Evolutionary conservation across 257 asterid genomes (phyloP), one percentile per base, ranked within the genome.

Genomic region (Gentiana straminea): DNA sequence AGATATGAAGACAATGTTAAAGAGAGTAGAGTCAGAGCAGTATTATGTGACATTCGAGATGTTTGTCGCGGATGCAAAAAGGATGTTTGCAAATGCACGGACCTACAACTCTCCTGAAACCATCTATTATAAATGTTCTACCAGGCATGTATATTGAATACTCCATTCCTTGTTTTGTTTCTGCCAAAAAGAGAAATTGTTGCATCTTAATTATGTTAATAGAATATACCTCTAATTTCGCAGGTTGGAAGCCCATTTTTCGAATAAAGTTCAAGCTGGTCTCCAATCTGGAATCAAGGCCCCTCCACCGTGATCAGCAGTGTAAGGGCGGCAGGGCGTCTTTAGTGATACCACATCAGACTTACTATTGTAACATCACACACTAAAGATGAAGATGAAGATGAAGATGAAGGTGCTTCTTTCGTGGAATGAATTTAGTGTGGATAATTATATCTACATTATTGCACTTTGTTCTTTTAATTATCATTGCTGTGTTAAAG

Each of bases 91-190:
- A 1, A 91, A 91, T 51, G 98, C 98, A n/a, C 92, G 95, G 60
- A 87, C 98, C 35, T 91, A 91, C 61, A 87, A 91, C 77, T 87
- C 96, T 49, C 95, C 98, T 0, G 96, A 91, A 10, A 91, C 98
- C 11, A 87, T 91, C 49, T 91, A 87, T 62, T 91, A 77, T 57
- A 91, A 84, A 73, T 91, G 96, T 68, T 57, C 96, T 62, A 91
- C 92, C 70, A 87, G 98, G 95, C 69, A 91, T 64, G 77, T 7
- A 54, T 5, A 54, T 54, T 43, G 10, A 36, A 15, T 10, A 10
- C 2, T 44, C 5, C 39, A 32, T 33, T 3, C 46, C 34, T 62
- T 35, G 5, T 33, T 33, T 3, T 4, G 47, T 55, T 13, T 69
- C 35, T 24, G 24, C 24, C 24, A 24, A 24, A 24, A 24, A 24